Percentiles rank a stretch among this genome's conserved stretches.
These are phyloP conservation scores for Chalciporus piperatus DNA, from an alignment of 768 basidiomycete genomes.

Conservation along the genomic window DNA sequence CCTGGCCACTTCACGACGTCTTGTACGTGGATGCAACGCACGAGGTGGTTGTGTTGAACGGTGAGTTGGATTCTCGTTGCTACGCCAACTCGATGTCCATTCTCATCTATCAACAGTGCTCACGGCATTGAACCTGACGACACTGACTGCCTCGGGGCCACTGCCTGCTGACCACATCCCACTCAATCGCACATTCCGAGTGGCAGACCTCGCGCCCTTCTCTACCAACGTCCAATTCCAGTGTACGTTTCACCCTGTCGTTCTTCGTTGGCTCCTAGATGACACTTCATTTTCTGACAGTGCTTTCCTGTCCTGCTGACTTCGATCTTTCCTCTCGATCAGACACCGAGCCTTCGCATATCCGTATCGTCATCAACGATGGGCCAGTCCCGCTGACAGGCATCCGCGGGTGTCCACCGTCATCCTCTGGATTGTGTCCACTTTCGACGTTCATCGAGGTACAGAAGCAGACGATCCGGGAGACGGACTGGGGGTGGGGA, in stretches of 20 bases:
- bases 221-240: constrained; percentile 89
- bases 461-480: constrained; percentile 60
- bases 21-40: constrained; percentile 90
- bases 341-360: constrained; percentile 47
- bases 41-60: constrained; percentile 87
- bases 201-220: constrained; percentile 80
- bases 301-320: constrained; percentile 50
- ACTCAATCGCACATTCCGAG: constrained; percentile 60
- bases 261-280: neutral
- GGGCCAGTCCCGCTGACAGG: constrained; percentile 79
- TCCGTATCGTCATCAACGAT: constrained; percentile 87
- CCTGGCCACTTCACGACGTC: constrained; percentile 68
- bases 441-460: constrained; percentile 68
- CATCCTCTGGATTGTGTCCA: constrained; percentile 62
- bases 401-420: constrained; percentile 70
- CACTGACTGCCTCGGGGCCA: constrained; percentile 68
- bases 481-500: constrained; percentile 72
- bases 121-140: constrained; percentile 81
- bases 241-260: constrained; percentile 42
- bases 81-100: neutral
- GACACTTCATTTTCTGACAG: constrained; percentile 33
- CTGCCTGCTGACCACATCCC: constrained; percentile 74
- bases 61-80: constrained; percentile 36
- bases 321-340: constrained; percentile 22
- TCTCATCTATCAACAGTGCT: constrained; percentile 47